Evolutionary conservation across 2,329 filamentous ascomycete species (phyloP).

Genomic region (Colletotrichum eremochloae): DNA sequence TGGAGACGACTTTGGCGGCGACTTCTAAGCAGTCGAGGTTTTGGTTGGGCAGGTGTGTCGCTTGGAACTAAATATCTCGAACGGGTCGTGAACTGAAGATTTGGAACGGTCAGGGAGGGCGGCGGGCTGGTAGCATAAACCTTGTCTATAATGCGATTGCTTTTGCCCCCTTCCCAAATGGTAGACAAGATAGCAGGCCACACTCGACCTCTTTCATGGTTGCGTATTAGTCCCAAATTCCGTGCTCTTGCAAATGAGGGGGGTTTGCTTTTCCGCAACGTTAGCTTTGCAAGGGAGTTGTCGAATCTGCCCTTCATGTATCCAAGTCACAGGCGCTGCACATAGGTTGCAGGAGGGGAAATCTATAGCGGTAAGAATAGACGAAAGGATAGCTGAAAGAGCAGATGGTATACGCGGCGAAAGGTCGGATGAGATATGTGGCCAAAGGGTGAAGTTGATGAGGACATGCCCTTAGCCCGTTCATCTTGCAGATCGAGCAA

Average conservation of each 20-base stretch:
- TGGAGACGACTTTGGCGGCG: slow-evolving; percentile 51
- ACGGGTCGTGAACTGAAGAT: not conserved
- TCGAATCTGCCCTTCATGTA: not conserved
- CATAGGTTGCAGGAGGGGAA: not conserved
- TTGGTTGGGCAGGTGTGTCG: too few relatives aligned
- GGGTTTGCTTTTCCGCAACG: not conserved
- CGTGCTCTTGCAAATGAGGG: not conserved
- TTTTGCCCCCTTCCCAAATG: not conserved
- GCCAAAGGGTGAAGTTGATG: too few relatives aligned
- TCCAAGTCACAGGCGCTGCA: too few relatives aligned
- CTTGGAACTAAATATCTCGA: not conserved
- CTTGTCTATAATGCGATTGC: slow-evolving; percentile 25
- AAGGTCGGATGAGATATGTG: not conserved
- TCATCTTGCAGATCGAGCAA: too few relatives aligned
- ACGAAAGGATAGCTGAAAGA: too few relatives aligned
- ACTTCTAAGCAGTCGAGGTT: slow-evolving; percentile 52
- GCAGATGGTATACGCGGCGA: too few relatives aligned
- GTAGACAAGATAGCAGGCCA: not conserved
- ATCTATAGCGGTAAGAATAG: too few relatives aligned
- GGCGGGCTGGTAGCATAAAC: not conserved
- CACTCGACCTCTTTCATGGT: not conserved
- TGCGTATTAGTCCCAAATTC: not conserved
- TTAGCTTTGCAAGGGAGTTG: not conserved
- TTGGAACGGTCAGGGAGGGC: not conserved
- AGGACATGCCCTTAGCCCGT: too few relatives aligned